Evolutionary conservation across 768 basidiomycete genomes (phyloP).

Genomic region (Leccinum arenicola): DNA sequence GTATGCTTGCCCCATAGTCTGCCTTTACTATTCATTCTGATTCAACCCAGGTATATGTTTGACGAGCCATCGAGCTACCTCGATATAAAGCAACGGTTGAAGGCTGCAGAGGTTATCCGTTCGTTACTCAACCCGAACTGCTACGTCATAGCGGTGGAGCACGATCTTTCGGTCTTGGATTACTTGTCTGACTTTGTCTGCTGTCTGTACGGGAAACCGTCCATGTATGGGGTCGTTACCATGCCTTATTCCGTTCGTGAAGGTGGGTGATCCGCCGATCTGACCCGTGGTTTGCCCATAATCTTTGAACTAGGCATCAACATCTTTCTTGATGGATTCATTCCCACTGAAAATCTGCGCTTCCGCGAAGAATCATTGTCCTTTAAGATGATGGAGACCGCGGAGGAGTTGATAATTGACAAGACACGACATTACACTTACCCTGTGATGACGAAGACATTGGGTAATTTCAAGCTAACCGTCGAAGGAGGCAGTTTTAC

Average conservation of each 20-base stretch:
- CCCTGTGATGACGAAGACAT: constrained; percentile 95
- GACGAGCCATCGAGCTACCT: constrained; percentile 99
- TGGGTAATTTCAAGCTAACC: constrained; percentile 93
- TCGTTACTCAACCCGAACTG: constrained; percentile 75
- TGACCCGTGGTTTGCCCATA: constrained; percentile 1
- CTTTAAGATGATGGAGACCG: constrained; percentile 97
- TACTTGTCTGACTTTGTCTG: constrained; percentile 99
- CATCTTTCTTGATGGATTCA: constrained; percentile 98
- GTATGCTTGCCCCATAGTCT: constrained; percentile 44
- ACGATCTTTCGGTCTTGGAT: constrained; percentile 97
- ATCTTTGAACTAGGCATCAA: constrained; percentile 73
- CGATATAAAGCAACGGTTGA: constrained; percentile 93
- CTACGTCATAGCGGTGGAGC: constrained; percentile 97
- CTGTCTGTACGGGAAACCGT: constrained; percentile 95
- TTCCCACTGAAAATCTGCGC: constrained; percentile 97
- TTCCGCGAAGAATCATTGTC: constrained; percentile 95
- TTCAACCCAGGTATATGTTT: constrained; percentile 82
- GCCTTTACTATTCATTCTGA: neutral
- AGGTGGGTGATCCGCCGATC: constrained; percentile 47
- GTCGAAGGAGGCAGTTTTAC: constrained; percentile 90
- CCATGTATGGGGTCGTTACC: constrained; percentile 97
- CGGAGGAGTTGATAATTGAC: constrained; percentile 83
- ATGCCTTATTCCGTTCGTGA: constrained; percentile 98
- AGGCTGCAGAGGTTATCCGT: constrained; percentile 94
- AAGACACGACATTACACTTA: constrained; percentile 90